A percentile compares a stretch with the other conserved stretches of the same genome.
phyloP scores from a whole-genome alignment of 768 basidiomycete species.

The Lentinus brumalis region DNA sequence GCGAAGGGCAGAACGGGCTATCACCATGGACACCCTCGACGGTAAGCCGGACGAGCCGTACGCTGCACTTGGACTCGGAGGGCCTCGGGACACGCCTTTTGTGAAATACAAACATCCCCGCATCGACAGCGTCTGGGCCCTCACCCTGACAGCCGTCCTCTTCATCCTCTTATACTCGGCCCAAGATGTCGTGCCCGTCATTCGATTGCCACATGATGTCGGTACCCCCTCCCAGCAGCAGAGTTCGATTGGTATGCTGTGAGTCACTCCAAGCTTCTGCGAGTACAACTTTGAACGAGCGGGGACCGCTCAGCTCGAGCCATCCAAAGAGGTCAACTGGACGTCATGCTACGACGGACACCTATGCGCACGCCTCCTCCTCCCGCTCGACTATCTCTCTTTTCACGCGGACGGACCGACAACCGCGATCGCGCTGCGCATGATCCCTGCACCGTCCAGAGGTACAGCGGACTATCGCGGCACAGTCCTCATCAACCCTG shows the following conservation, averaged over 20 bases:
- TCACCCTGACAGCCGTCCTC: no score
- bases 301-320: background rate
- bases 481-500: constrained; percentile 16
- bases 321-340: constrained; percentile 15
- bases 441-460: constrained; percentile 3
- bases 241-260: background rate
- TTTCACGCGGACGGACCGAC: background rate
- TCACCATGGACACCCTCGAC: no score
- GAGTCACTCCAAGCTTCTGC: background rate
- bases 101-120: no score
- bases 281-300: background rate
- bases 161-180: no score
- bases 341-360: constrained; percentile 9
- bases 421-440: constrained; percentile 13
- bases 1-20: no score
- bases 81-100: no score
- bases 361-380: constrained; percentile 20
- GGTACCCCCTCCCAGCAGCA: background rate
- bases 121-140: no score
- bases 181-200: no score
- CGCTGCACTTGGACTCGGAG: no score
- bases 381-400: constrained; percentile 13
- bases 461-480: constrained; percentile 1
- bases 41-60: no score
- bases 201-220: no score